Percentiles rank a stretch among this genome's conserved stretches.
phyloP scores from a whole-genome alignment of 192 early-diverging fungal species.

The Podila clonocystis region DNA sequence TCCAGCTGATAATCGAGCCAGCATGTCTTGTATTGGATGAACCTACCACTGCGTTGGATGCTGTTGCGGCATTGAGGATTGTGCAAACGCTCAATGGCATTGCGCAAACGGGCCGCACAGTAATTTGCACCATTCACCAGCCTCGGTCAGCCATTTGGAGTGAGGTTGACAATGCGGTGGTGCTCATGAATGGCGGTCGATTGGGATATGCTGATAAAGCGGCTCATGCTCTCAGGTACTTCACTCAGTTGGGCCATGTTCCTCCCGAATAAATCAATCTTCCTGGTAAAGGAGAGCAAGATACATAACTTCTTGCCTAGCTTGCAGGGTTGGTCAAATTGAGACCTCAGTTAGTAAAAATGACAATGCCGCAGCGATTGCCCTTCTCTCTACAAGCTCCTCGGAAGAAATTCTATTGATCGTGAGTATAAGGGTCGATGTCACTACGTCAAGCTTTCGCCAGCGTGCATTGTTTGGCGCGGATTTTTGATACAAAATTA shows the following conservation, averaged over 20 bases:
- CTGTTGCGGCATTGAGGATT: constrained; percentile 38
- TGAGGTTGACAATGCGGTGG: constrained; percentile 84
- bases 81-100: constrained; percentile 40
- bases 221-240: constrained; percentile 36
- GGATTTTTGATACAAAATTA: no score
- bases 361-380: no score
- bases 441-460: no score
- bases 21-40: constrained; percentile 42
- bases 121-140: constrained; percentile 91
- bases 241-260: constrained; percentile 36
- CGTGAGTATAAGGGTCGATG: no score
- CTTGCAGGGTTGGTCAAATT: no score
- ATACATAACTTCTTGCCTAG: no score
- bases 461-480: no score
- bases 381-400: no score
- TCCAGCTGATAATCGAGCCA: constrained; percentile 41
- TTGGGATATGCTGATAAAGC: constrained; percentile 38
- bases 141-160: constrained; percentile 81
- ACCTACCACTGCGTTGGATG: constrained; percentile 42
- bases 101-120: constrained; percentile 55
- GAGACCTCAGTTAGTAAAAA: no score
- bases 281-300: constrained; percentile 24
- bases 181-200: constrained; percentile 70
- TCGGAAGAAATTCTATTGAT: no score
- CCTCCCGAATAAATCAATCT: constrained; percentile 40